Percentiles rank a stretch among this genome's conserved stretches.
Evolutionary conservation across 148 eudicot species (phyloP).

Genomic region (Hydrangea macrophylla): DNA sequence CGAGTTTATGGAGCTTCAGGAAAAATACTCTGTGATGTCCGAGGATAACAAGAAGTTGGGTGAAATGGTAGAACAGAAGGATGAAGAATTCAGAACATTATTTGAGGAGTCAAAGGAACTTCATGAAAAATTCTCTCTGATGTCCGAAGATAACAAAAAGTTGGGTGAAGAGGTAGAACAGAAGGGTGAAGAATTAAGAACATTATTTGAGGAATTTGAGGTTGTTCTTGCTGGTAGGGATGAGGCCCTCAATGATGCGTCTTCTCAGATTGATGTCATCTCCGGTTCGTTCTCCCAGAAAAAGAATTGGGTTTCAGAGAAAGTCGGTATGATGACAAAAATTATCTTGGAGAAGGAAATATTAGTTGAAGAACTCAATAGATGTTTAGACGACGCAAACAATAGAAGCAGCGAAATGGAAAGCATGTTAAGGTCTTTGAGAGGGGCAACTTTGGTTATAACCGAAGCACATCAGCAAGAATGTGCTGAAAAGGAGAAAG

Average conservation of each 20-base stretch:
- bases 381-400: conserved; percentile 63
- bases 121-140: too few species aligned
- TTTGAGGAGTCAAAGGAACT: conserved; percentile 56
- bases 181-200: too few species aligned
- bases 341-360: conserved; percentile 62
- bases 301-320: conserved; percentile 48
- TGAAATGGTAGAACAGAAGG: conserved; percentile 47
- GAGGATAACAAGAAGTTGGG: conserved; percentile 47
- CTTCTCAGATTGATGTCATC: conserved; percentile 46
- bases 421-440: conserved; percentile 73
- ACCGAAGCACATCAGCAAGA: conserved; percentile 77
- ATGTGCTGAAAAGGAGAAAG: conserved; percentile 59
- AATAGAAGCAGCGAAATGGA: conserved; percentile 60
- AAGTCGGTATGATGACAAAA: conserved; percentile 54
- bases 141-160: too few species aligned
- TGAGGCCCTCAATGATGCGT: conserved; percentile 60
- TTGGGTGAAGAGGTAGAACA: too few species aligned
- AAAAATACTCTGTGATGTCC: conserved; percentile 21
- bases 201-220: conserved; percentile 71
- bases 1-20: conserved; percentile 44
- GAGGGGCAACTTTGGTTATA: conserved; percentile 75
- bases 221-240: conserved; percentile 57
- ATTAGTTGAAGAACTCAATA: conserved; percentile 54
- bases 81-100: conserved; percentile 35
- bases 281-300: conserved; percentile 37